Percentiles rank a stretch among this genome's conserved stretches.
phyloP scores from a whole-genome alignment of 305 asterid genomes.

The Euphrasia arctica region DNA sequence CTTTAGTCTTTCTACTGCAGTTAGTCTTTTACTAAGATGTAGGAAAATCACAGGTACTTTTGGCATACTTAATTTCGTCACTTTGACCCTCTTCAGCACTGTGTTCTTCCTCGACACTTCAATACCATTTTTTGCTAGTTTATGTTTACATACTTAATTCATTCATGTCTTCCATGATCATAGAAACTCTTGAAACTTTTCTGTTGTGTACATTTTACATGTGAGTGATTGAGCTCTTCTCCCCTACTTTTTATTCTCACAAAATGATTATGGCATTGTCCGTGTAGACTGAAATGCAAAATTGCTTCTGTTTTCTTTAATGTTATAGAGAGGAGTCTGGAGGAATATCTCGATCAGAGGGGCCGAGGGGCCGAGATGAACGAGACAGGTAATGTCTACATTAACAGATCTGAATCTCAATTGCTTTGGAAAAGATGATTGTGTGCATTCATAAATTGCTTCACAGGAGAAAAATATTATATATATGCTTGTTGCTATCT shows the following conservation, averaged over 20 bases:
- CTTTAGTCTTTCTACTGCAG: too few species aligned
- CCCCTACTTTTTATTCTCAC: not conserved
- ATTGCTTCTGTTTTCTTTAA: slow-evolving; percentile 5
- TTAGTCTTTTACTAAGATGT: too few species aligned
- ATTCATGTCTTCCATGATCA: too few species aligned
- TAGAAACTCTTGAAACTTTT: not conserved
- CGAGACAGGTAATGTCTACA: slow-evolving; percentile 41
- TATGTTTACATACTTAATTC: too few species aligned
- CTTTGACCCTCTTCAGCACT: too few species aligned
- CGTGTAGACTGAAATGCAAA: not conserved
- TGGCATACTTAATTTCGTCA: not conserved
- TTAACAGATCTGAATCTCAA: not conserved
- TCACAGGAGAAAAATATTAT: not conserved
- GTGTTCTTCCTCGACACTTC: too few species aligned
- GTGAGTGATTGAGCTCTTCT: not conserved
- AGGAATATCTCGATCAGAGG: slow-evolving; percentile 69
- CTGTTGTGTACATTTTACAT: not conserved
- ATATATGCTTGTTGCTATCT: not conserved
- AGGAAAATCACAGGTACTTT: too few species aligned
- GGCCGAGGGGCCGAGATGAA: slow-evolving; percentile 53
- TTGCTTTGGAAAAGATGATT: not conserved
- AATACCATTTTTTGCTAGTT: too few species aligned
- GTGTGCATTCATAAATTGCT: not conserved
- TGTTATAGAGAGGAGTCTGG: slow-evolving; percentile 57
- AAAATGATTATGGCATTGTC: not conserved